Conservation (phyloP, 1,284 basidiomycete species). For the Omphalotus olearius region DNA sequence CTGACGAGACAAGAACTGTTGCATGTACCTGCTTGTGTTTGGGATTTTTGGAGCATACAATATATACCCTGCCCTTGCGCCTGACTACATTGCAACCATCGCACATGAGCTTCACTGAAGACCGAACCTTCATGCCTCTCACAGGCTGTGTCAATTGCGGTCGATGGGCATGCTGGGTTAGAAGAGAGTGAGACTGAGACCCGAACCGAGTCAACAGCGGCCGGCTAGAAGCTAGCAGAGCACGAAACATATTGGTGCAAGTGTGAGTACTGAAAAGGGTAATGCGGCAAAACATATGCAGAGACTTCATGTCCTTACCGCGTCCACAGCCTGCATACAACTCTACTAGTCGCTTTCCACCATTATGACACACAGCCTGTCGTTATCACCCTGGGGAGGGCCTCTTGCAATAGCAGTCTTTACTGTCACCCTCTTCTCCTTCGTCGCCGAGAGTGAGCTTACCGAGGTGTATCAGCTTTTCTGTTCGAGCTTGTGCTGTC, state of each 20-base stretch:
- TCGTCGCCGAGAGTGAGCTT: conserved; percentile 67
- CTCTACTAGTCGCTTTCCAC: background rate
- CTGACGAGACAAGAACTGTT: conserved; percentile 1
- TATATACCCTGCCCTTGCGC: conserved; percentile 89
- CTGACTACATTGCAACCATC: conserved; percentile 85
- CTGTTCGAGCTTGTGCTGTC: conserved; percentile 4
- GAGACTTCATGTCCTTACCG: background rate
- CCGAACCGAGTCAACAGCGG: conserved; percentile 54
- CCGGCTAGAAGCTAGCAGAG: conserved; percentile 56
- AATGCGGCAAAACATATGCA: background rate
- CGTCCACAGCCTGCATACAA: background rate
- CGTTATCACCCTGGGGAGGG: conserved; percentile 24
- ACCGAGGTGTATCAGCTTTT: conserved; percentile 50
- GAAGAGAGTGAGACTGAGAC: conserved; percentile 29
- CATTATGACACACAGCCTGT: background rate
- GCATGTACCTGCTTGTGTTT: conserved; percentile 96
- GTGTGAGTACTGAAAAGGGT: background rate
- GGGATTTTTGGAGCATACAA: conserved; percentile 91
- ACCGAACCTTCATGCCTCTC: conserved; percentile 95
- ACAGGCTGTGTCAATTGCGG: conserved; percentile 30
- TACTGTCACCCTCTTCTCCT: conserved; percentile 49
- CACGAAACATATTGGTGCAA: conserved; percentile 51
- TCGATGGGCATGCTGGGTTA: conserved; percentile 18
- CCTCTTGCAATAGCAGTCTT: conserved; percentile 49
- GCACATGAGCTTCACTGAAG: conserved; percentile 90